These are phyloP conservation scores for Corymbia calophylla DNA, from an alignment of 441 rosid genomes.

Conservation along the genomic window DNA sequence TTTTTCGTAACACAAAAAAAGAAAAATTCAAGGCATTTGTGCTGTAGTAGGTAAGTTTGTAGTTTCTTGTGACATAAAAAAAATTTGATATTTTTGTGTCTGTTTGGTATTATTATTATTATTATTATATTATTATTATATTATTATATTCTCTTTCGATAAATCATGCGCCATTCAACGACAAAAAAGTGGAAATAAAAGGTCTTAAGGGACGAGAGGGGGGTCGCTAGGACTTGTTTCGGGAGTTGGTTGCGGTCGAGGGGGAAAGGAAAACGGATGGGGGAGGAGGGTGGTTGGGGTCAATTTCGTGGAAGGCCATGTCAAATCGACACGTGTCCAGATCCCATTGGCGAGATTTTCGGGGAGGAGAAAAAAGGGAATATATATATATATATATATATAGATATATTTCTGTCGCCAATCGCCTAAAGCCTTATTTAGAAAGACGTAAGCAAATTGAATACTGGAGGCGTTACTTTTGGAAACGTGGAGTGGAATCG, in stretches of 20 bases:
- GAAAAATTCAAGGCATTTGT: no score
- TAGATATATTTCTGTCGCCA: background rate
- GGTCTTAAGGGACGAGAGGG: background rate
- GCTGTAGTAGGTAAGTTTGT: fast-evolving
- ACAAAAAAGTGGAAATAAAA: background rate
- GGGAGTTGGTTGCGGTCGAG: background rate
- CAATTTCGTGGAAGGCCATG: background rate
- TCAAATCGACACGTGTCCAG: background rate
- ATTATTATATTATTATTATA: background rate
- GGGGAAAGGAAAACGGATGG: background rate
- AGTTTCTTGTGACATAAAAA: background rate
- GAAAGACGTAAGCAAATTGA: background rate
- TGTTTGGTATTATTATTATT: background rate
- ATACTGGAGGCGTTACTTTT: background rate
- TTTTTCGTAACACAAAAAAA: no score
- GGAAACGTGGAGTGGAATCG: background rate
- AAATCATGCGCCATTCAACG: background rate
- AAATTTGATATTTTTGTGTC: fast-evolving
- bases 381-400: no score
- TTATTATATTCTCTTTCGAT: no score
- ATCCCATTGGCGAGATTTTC: background rate
- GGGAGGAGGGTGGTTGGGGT: background rate
- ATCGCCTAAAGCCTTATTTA: background rate
- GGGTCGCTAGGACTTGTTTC: background rate
- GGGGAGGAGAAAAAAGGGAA: background rate